Evolutionary conservation across 2,329 filamentous ascomycete genomes (phyloP).

Genomic region (Fusarium chaquense): DNA sequence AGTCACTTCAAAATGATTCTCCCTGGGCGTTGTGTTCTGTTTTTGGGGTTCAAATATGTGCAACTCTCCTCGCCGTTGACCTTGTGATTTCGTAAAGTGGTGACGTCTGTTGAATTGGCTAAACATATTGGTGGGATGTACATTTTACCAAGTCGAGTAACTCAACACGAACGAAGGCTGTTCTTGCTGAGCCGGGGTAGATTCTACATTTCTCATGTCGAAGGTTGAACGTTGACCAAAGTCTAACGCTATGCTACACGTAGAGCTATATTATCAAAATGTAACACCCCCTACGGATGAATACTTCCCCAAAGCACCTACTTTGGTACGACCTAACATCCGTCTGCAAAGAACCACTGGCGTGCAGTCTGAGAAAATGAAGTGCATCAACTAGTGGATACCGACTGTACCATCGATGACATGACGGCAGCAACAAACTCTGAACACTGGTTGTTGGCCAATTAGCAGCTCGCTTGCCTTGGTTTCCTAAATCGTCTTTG

Average conservation of each 20-base stretch:
- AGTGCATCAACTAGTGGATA: neutral
- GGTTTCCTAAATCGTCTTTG: neutral
- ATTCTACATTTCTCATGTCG: neutral
- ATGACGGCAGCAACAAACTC: no score
- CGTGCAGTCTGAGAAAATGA: no score
- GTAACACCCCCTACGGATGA: no score
- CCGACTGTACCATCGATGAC: neutral
- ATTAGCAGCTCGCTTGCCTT: neutral
- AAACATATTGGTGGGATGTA: neutral
- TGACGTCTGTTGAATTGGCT: neutral
- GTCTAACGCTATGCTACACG: no score
- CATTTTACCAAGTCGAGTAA: neutral
- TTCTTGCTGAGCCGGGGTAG: neutral
- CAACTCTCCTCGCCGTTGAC: slow-evolving; percentile 23
- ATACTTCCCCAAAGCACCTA: neutral
- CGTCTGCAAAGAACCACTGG: neutral
- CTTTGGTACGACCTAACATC: neutral
- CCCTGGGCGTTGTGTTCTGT: slow-evolving; percentile 22
- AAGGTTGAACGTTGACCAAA: no score
- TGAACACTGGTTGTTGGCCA: neutral
- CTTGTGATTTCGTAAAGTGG: slow-evolving; percentile 2
- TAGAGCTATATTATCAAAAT: no score
- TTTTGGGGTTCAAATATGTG: slow-evolving; percentile 22
- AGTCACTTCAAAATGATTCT: slow-evolving; percentile 49
- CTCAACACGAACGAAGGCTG: neutral